phyloP scores from a whole-genome alignment of 129 eudicot species.

The Arctium minus region DNA sequence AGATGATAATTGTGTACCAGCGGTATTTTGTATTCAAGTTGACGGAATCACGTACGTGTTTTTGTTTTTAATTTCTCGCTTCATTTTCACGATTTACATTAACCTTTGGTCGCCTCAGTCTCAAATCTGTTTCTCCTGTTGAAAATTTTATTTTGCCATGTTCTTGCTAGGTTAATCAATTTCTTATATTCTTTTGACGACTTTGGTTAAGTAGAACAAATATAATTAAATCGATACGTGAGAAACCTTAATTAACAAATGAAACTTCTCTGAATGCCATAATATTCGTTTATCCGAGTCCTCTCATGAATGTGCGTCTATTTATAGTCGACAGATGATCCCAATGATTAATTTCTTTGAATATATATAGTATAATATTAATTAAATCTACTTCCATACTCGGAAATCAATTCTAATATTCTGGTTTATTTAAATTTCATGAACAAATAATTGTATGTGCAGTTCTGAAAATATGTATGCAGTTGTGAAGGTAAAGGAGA shows the following conservation, averaged over 20 bases:
- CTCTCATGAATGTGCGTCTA: conserved; percentile 17
- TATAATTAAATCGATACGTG: not conserved
- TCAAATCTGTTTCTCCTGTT: not conserved
- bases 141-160: not conserved
- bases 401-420: not conserved
- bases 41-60: conserved; percentile 1
- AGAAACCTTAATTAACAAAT: not conserved
- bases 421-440: not conserved
- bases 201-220: not conserved
- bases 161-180: not conserved
- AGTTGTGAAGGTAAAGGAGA: conserved; percentile 29
- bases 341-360: conserved; percentile 1
- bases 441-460: conserved; percentile 18
- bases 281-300: conserved; percentile 22
- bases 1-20: not conserved
- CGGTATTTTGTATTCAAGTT: conserved; percentile 7
- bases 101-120: no score
- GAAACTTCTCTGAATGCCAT: conserved; percentile 5
- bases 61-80: not conserved
- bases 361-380: not conserved
- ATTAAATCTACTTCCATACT: not conserved
- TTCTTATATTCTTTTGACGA: not conserved
- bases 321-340: conserved; percentile 6
- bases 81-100: no score
- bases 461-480: conserved; percentile 27